Base-by-base conservation (phyloP, 192 early-diverging fungal genomes). In the Coemansia sp. region DNA sequence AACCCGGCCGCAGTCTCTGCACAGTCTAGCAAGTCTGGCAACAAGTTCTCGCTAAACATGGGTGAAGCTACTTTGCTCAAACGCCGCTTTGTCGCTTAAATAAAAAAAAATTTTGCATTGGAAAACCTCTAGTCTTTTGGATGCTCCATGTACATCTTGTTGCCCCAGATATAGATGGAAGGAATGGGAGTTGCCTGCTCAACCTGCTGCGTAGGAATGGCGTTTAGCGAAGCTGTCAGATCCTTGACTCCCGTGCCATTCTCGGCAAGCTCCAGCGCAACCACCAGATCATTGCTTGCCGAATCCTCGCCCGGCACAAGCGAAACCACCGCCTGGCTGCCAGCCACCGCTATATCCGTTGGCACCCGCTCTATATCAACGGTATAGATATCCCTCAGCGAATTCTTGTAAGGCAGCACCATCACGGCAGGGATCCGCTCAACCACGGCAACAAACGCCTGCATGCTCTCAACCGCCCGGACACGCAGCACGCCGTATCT, bases 21-120 rank as follows among this genome's bases (percentile, higher is more conserved):
- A 1, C 28, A 30, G 31, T 32, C 47, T 11, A 10, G 40, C 3
- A 58, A 17, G 54, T 20, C 45, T 0, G 51, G 47, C 40, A 37
- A 40, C 51, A 53, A 60, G 57, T 76, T 76, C 40, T 55, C 73
- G 32, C 67, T 76, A 17, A 76, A 76, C 63, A 76, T 76, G 67
- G 66, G 73, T 37, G 73, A 76, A 20, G 73, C 67, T 23, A 76
- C 73, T 11, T 49, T 76, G 36, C 59, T 76, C 26, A 76, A 76
- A 45, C 73, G 73, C 21, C 66, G 73, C 49, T 75, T 69, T 56
- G 53, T 75, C 28, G 55, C 68, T 0, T 71, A 60, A 40, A 41
- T 71, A 60, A 40, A 41, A 6, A 43, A 55, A 31, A 55, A 31
- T 15, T 14, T 6, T 36, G 10, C 5, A 30, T 58, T 7, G 31